Conservation (phyloP, 257 asterid species). For the Phtheirospermum japonicum region DNA sequence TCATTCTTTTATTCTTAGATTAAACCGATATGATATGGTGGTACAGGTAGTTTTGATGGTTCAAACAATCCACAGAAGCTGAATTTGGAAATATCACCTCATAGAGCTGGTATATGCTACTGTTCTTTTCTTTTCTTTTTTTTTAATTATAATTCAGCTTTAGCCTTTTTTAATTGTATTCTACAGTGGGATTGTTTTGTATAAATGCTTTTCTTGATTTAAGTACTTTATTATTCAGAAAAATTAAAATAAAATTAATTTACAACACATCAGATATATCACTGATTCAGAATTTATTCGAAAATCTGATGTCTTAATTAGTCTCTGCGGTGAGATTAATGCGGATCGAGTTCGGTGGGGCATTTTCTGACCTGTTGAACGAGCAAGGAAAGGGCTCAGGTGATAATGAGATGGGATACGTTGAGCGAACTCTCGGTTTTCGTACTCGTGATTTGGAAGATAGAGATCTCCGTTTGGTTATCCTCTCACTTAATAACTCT, state of each 20-base stretch:
- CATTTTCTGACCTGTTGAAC: conserved; percentile 90
- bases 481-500: conserved; percentile 22
- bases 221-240: too few relatives aligned
- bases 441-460: conserved; percentile 78
- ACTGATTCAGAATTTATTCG: too few relatives aligned
- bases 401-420: conserved; percentile 89
- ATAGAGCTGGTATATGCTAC: conserved; percentile 76
- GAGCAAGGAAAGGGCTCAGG: conserved; percentile 96
- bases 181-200: neutral
- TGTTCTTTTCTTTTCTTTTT: too few relatives aligned
- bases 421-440: conserved; percentile 89
- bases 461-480: conserved; percentile 88
- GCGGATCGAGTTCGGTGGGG: conserved; percentile 91
- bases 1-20: neutral
- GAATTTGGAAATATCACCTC: conserved; percentile 82
- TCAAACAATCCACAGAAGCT: conserved; percentile 42
- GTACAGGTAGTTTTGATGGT: conserved; percentile 39
- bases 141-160: neutral
- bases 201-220: neutral
- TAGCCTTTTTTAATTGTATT: too few relatives aligned
- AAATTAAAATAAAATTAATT: too few relatives aligned
- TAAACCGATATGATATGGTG: neutral
- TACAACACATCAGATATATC: too few relatives aligned
- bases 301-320: conserved; percentile 25
- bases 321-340: conserved; percentile 94